Evolutionary conservation across 495 filamentous ascomycete genomes (phyloP), one percentile per base, ranked within the genome.

Genomic region (Lasiosphaeriaceae sp.): DNA sequence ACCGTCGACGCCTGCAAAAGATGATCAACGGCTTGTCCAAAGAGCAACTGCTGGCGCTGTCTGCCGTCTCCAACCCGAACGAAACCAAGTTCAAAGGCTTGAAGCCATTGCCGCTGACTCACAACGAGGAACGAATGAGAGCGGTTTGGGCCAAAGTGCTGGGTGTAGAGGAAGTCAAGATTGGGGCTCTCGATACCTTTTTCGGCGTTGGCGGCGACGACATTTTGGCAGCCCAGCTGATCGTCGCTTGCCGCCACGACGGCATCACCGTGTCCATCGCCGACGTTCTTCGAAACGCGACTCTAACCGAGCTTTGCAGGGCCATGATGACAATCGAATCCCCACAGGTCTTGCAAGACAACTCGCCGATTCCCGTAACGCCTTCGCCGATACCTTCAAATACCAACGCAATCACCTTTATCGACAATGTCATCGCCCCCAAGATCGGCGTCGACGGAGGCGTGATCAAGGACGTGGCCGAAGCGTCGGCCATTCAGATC

Each of bases 401-500:
- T 11, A 41, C 58, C 11, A 61, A 59, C 21, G 47, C 63, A 1
- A 54, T 65, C 46, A 66, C 65, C n/a, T 61, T 68, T 19, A 59
- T 69, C 29, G 56, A 62, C 47, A 60, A 66, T 31, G 60, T 69
- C 29, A 68, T 74, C n/a, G 71, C 65, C 1, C 67, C 71, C 12
- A 70, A 64, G 46, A 52, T 77, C 26, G 72, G 67, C 0, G 65
- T 72, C 0, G 69, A 77, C 22, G 57, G 52, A 1, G 62, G 62
- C 45, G 50, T 64, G 1, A 71, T 79, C 52, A 70, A 71, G 51
- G 75, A 76, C 47, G 70, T 70, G 11, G 70, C 73, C 7, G 73
- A 77, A 56, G 72, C 75, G 19, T 71, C 76, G 1, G 68, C 72
- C 1, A 61, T 72, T 2, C 76, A 79, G 61, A 72, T 75, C 29